Evolutionary conservation across 139 green algal genomes (phyloP), one percentile per base, ranked within the genome.

Genomic region (Chlorella sp.): DNA sequence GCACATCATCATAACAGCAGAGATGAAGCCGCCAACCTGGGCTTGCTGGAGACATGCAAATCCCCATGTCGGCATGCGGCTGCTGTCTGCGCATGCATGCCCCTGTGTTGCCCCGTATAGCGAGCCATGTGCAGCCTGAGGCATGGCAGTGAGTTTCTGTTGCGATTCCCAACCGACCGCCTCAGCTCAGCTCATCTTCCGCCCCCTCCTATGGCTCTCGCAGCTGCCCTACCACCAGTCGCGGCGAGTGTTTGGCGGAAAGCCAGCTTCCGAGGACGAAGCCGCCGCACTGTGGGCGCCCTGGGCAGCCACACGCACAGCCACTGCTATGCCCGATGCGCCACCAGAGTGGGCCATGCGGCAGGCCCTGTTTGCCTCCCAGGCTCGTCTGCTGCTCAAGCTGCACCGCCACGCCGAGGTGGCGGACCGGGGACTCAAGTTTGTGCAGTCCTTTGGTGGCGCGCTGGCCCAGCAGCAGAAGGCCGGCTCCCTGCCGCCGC

Each of bases 351-450:
- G 97, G 34, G 74, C 90, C 64, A 94, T 98, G 82, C 89, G 94
- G 26, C 96, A 98, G 87, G 97, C 95, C 86, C 91, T 98, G 57
- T 98, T 98, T 82, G 94, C 96, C 21, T 92, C 92, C 34, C 92
- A 97, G 90, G 84, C 88, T 11, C 88, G 92, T 4, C 34, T 95
- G 74, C 87, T 95, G 34, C 62, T 95, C 41, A 90, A 89, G 78
- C 87, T 92, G 67, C 72, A 90, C 30, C 78, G 89, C 1, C 84
- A 68, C 30, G 36, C 60, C 13, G 89, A 93, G 83, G 86, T 97
- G 80, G 93, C 91, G 21, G 92, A 97, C 65, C 79, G 92, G 0
- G 94, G 90, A 17, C 85, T 96, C 71, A 70, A 87, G 28, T 97
- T 97, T 87, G 89, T 97, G 18, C 87, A 82, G 13, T 81, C 78